Evolutionary conservation across 2,329 filamentous ascomycete genomes (phyloP), one percentile per base, ranked within the genome.

Genomic region (Karstenula rhodostoma): DNA sequence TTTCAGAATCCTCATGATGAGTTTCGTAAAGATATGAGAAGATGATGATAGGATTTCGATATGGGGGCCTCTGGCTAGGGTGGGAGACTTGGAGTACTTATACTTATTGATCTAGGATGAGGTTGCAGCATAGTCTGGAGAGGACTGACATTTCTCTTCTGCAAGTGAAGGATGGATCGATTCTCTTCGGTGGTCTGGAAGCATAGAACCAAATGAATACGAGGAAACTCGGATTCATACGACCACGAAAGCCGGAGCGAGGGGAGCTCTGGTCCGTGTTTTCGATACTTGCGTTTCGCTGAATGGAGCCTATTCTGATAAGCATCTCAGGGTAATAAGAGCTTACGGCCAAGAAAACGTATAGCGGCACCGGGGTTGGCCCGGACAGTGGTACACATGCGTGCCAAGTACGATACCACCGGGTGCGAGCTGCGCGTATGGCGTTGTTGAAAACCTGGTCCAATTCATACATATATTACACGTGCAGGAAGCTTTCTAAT

Each of bases 401-500:
- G 27, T 63, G 55, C 58, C 57, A 49, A 55, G 62, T 64, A 53
- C 49, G 37, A 49, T 43, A n/a, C 43, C 48, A 10, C 32, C 51
- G 48, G 63, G 71, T 65, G 71, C 65, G 65, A 60, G 55, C 61
- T 67, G 60, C 57, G 54, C 58, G 54, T 17, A 42, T 53, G 59
- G 42, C 23, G 46, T 67, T 60, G 60, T 58, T 44, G 55, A 62
- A 66, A 27, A 17, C 23, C 15, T 44, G 25, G 27, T 66, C 66
- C 60, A 56, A 59, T 44, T 17, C 47, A 37, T 66, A 72, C 65
- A 72, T 74, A 72, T 65, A 74, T 74, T 74, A 58, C 65, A 59
- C 57, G 15, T 64, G 62, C 64, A 71, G 57, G 9, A 55, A 43
- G 25, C 46, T 35, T 37, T 12, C 48, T 35, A 10, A 52, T 51